Evolutionary conservation across 78 protist species (phyloP), one percentile per base, ranked within the genome.

Genomic region (Dictyostelium capitatum): DNA sequence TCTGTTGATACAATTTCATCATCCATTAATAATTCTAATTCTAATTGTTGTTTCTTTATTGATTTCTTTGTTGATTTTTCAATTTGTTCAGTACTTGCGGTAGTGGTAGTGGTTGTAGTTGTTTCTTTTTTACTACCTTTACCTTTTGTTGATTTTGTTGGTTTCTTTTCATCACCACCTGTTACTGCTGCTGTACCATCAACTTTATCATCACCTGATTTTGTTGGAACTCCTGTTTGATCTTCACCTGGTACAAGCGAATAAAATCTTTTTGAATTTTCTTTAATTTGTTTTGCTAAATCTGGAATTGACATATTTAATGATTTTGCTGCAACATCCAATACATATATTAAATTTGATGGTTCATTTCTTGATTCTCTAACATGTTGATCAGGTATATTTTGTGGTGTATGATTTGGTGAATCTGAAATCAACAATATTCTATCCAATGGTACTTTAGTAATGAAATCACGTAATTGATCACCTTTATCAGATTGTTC

Each of bases 321-420:
- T 53, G 65, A 19, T 0, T 74, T 41, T 9, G 91, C 91, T 1
- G 91, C 91, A 25, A 19, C 43, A 0, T 83, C 46, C n/a, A 83
- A 12, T 17, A 72, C 64, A 72, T 72, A 83, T 3, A 54, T 25
- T 23, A 83, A 72, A 72, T 83, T 83, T 10, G 91, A 83, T 9
- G 91, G 91, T 83, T 83, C 91, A 70, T 83, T 83, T 37, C 80
- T 51, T 53, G 19, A 17, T 41, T 48, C 30, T 19, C 81, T 12
- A 53, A 83, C 56, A 43, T 72, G 72, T 53, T 47, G 23, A 41
- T 83, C 91, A 4, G 91, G 81, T 19, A 83, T 83, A 48, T 48
- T 83, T 67, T 83, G 91, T 72, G 91, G 91, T 23, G 91, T 83
- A 37, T 69, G 41, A 54, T 83, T 83, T 32, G 91, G 91, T 11